Evolutionary conservation across 257 asterid genomes (phyloP).

Genomic region (Ligustrum vulgare): DNA sequence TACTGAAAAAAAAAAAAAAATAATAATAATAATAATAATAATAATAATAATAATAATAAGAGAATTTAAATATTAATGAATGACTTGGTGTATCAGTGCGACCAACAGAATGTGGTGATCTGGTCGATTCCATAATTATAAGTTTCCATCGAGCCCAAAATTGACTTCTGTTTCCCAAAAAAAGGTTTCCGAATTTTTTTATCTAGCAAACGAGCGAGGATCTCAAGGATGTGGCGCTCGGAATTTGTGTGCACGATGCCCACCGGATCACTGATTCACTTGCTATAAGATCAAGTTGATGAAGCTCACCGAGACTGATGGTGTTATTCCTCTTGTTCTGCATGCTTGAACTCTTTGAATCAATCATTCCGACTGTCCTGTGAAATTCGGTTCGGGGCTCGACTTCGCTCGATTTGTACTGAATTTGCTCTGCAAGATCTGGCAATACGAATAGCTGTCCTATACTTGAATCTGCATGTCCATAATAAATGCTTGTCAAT

Average conservation of each 20-base stretch:
- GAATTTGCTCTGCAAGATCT: conserved; percentile 25
- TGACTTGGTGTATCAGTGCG: neutral
- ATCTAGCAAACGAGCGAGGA: conserved; percentile 57
- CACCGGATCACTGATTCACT: conserved; percentile 55
- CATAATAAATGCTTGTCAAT: neutral
- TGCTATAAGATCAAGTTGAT: conserved; percentile 41
- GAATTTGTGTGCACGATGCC: conserved; percentile 56
- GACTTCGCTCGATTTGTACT: conserved; percentile 22
- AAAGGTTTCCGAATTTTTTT: neutral
- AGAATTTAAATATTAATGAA: too few relatives aligned
- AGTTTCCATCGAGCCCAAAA: conserved; percentile 4
- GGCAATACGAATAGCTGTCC: conserved; percentile 33
- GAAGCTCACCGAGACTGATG: conserved; percentile 58
- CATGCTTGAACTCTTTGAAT: conserved; percentile 32
- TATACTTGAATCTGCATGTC: conserved; percentile 39
- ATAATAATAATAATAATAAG: too few relatives aligned
- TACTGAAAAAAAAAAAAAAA: too few relatives aligned
- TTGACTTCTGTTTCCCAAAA: neutral
- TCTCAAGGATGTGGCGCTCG: conserved; percentile 40
- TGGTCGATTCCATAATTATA: neutral
- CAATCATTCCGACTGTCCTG: conserved; percentile 26
- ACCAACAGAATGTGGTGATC: neutral
- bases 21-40: too few relatives aligned
- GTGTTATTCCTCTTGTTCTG: conserved; percentile 60
- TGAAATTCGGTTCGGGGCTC: conserved; percentile 37